These are phyloP conservation scores for Globisporangium echinulatum DNA, from an alignment of 352 stramenopile genomes.

Conservation along the genomic window DNA sequence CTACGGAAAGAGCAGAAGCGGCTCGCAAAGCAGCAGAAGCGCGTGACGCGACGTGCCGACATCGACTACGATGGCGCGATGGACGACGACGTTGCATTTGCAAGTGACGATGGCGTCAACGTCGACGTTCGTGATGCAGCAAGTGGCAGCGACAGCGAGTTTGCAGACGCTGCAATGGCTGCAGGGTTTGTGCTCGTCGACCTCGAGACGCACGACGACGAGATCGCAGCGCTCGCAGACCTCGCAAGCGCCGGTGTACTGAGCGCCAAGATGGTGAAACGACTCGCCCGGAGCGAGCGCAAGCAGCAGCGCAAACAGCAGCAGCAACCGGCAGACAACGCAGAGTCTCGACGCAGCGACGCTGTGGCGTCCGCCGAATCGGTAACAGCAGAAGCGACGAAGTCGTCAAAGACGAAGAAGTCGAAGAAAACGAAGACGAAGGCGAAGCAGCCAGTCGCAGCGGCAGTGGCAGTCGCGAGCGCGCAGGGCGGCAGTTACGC, in stretches of 20 bases:
- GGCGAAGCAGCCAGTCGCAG: too few species aligned
- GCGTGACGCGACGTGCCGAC: conserved; percentile 23
- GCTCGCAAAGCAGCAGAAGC: conserved; percentile 20
- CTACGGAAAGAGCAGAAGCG: conserved; percentile 10
- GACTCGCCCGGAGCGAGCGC: conserved; percentile 1
- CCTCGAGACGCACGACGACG: conserved; percentile 33
- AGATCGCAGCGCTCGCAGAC: conserved; percentile 26
- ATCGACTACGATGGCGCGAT: conserved; percentile 22
- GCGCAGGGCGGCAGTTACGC: too few species aligned
- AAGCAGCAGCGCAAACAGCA: background rate
- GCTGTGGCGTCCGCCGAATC: too few species aligned
- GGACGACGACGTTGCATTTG: conserved; percentile 21
- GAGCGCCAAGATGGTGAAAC: background rate
- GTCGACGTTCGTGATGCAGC: too few species aligned
- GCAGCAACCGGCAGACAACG: too few species aligned
- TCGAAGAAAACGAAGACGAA: too few species aligned
- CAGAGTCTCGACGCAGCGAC: too few species aligned
- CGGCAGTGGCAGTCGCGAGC: too few species aligned
- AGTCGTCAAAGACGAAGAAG: too few species aligned
- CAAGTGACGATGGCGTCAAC: conserved; percentile 9
- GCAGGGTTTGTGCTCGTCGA: conserved; percentile 34
- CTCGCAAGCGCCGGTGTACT: conserved; percentile 12
- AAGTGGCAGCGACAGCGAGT: background rate
- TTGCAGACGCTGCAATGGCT: conserved; percentile 16
- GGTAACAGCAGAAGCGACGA: too few species aligned